phyloP scores from a whole-genome alignment of 345 rosid species.

The Psidium friedrichsthalianum region DNA sequence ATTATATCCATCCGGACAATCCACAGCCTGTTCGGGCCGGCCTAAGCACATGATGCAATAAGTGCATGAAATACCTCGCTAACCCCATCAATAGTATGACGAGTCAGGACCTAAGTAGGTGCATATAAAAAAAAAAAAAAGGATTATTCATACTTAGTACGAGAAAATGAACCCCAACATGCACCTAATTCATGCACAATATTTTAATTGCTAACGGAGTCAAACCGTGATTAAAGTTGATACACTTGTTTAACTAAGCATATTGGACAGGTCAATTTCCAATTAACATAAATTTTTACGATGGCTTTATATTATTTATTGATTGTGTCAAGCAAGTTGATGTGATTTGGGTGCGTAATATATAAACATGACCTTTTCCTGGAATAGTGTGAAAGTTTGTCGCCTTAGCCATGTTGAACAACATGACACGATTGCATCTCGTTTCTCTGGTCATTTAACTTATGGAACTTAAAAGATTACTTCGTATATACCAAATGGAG shows the following conservation, averaged over 20 bases:
- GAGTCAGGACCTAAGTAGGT: not conserved
- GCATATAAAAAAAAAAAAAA: not conserved
- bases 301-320: not conserved
- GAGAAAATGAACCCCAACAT: not conserved
- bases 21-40: not conserved
- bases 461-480: not conserved
- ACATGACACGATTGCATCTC: not conserved
- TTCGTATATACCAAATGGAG: not conserved
- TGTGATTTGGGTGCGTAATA: not conserved
- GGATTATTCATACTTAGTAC: too few species aligned
- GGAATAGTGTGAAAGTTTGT: not conserved
- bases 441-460: not conserved
- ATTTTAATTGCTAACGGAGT: not conserved
- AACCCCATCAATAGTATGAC: not conserved
- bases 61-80: not conserved
- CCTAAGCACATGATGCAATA: not conserved
- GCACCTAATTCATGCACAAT: not conserved
- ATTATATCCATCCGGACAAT: not conserved
- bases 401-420: not conserved
- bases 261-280: not conserved
- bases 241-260: not conserved
- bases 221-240: not conserved
- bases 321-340: not conserved
- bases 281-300: not conserved
- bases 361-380: not conserved